A percentile compares a stretch with the other conserved stretches of the same genome.
phyloP scores from a whole-genome alignment of 257 asterid genomes.

The Marsdenia floribunda region DNA sequence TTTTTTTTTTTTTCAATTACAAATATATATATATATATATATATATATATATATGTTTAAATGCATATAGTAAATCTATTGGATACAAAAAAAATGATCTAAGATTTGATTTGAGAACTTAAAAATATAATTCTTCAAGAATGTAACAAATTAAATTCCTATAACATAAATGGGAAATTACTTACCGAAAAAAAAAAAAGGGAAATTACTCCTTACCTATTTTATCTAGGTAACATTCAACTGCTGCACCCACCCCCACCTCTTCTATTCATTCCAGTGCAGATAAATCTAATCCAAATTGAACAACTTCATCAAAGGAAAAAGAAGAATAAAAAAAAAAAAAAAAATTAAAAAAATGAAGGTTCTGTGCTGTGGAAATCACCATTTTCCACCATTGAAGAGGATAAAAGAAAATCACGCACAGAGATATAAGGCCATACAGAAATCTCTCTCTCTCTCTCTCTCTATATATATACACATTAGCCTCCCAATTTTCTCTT shows the following conservation, averaged over 20 bases:
- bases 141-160: slow-evolving; percentile 5
- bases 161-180: neutral
- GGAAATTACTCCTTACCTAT: neutral
- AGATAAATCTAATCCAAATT: slow-evolving; percentile 4
- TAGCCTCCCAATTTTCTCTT: slow-evolving; percentile 47
- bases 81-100: no score
- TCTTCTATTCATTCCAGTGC: slow-evolving; percentile 2
- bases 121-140: neutral
- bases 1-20: no score
- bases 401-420: no score
- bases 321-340: no score
- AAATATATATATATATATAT: no score
- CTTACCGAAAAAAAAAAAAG: no score
- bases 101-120: neutral
- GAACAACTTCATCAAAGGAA: neutral
- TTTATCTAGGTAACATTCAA: neutral
- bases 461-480: neutral
- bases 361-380: neutral
- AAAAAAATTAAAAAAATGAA: neutral
- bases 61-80: no score
- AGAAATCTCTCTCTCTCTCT: no score
- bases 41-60: no score
- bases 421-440: no score
- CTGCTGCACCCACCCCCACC: neutral
- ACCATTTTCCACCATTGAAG: neutral